phyloP scores from a whole-genome alignment of 495 filamentous ascomycete genomes.

The Platismatia glauca region DNA sequence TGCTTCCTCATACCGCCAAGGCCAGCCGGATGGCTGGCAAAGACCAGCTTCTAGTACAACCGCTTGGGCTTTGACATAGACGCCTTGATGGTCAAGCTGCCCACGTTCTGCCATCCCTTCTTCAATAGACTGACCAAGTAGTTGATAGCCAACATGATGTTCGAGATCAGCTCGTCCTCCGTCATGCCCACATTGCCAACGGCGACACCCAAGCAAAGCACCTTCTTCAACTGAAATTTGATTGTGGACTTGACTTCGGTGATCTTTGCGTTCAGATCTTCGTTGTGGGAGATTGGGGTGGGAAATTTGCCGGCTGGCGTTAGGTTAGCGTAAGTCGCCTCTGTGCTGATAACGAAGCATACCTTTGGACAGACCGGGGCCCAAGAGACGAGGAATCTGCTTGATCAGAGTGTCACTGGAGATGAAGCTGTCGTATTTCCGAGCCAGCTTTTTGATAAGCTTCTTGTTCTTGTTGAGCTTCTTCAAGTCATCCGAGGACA shows the following conservation, averaged over 20 bases:
- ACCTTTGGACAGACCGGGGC: slow-evolving; percentile 97
- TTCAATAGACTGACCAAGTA: slow-evolving; percentile 97
- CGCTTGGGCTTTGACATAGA: slow-evolving; percentile 97
- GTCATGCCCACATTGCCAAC: slow-evolving; percentile 97
- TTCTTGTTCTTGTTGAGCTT: slow-evolving; percentile 99
- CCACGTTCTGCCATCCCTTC: slow-evolving; percentile 99
- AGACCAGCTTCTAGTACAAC: slow-evolving; percentile 59
- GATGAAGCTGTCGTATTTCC: slow-evolving; percentile 99
- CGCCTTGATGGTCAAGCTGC: slow-evolving; percentile 97
- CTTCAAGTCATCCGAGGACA: slow-evolving; percentile 97
- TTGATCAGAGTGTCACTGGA: slow-evolving; percentile 94
- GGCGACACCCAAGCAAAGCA: slow-evolving; percentile 97
- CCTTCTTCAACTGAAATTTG: slow-evolving; percentile 99
- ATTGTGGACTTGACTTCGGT: slow-evolving; percentile 99
- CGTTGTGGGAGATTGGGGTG: slow-evolving; percentile 88
- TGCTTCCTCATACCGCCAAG: neutral
- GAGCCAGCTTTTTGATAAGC: slow-evolving; percentile 99
- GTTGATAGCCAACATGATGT: slow-evolving; percentile 98
- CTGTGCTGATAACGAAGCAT: slow-evolving; percentile 13
- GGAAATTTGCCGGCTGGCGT: slow-evolving; percentile 92
- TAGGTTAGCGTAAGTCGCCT: slow-evolving; percentile 17
- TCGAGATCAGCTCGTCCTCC: slow-evolving; percentile 88
- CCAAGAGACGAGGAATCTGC: slow-evolving; percentile 98
- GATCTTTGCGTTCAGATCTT: slow-evolving; percentile 88
- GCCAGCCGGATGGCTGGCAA: neutral